Evolutionary conservation across 1,139 yeast genomes (phyloP).

Genomic region (Kurtzmaniella natalensis): DNA sequence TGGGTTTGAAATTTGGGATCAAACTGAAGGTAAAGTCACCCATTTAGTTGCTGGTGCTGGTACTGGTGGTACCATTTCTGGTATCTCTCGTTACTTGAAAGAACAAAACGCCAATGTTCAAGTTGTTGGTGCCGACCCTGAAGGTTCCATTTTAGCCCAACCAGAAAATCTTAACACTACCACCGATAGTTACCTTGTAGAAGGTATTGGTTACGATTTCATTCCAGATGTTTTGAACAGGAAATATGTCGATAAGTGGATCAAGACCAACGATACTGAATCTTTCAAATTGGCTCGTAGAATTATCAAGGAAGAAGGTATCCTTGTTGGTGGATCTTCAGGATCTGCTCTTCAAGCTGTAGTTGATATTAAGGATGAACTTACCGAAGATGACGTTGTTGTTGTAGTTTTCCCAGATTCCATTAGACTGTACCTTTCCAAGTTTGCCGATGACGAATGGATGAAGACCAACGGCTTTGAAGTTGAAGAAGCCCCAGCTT

Average conservation of each 20-base stretch:
- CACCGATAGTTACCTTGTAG: conserved; percentile 68
- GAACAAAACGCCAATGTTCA: conserved; percentile 60
- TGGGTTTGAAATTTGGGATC: conserved; percentile 84
- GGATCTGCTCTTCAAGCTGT: conserved; percentile 86
- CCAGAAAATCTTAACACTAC: conserved; percentile 71
- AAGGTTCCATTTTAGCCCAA: conserved; percentile 79
- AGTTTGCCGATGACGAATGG: conserved; percentile 92
- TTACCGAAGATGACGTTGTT: conserved; percentile 69
- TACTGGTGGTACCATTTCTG: conserved; percentile 81
- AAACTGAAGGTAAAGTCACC: conserved; percentile 66
- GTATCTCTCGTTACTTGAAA: conserved; percentile 74
- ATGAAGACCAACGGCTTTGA: conserved; percentile 73
- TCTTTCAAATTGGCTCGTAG: conserved; percentile 80
- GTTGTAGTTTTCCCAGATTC: conserved; percentile 88
- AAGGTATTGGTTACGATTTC: conserved; percentile 91
- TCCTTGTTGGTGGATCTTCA: conserved; percentile 83
- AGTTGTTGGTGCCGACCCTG: conserved; percentile 81
- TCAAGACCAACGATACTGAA: conserved; percentile 81
- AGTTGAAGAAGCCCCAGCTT: conserved; percentile 45
- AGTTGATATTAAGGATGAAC: conserved; percentile 61
- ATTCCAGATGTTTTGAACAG: conserved; percentile 79
- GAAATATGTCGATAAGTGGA: conserved; percentile 68
- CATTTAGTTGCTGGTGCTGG: conserved; percentile 90
- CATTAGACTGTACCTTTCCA: conserved; percentile 80
- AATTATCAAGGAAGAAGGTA: conserved; percentile 81